Base-by-base conservation (phyloP, 139 green algal species). In the Limnomonas spitsbergensis region DNA sequence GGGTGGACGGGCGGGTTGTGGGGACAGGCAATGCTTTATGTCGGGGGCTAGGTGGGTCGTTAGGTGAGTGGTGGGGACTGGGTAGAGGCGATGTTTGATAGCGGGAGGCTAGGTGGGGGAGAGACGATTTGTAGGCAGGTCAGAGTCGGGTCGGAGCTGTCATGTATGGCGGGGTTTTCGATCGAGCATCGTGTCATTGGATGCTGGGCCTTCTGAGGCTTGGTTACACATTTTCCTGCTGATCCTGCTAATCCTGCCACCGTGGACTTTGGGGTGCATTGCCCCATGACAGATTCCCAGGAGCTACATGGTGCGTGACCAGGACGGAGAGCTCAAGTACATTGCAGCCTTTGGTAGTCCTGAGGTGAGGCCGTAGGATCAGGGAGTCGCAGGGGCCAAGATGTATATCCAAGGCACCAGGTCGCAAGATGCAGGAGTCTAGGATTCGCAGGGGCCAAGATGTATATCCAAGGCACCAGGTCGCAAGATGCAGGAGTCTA, bases 291-390 rank as follows among this genome's bases (percentile, higher is more conserved):
- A 80, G 32, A 75, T 84, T 26, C 40, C 70, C n/a, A 76, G 66
- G 0, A 82, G 81, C 73, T 90, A 90, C 73, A 38, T 90, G 31
- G 84, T 84, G 40, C 75, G 83, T 9, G 53, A 82, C 42, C 75
- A 83, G 68, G 80, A 82, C 26, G 40, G 66, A 2, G 86, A 91
- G 38, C 61, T 91, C 38, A 88, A 88, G 83, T 88, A 87, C 82
- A 88, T 90, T 81, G 69, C 88, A 20, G 83, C 81, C 0, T 88
- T 88, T 70, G 37, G 27, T 39, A 73, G 66, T 14, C 56, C 84
- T 1, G 35, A 77, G 79, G 82, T 87, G 38, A 1, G 76, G 24
- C 24, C n/a, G 9, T 72, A 37, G 66, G 29, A 39, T 14, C 14
- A 20, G 47, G 47, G 47, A 61, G 47, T 61, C 47, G 20, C 20